Evolutionary conservation across 1,139 yeast species (phyloP).

Genomic region (Arxiozyma telluris): DNA sequence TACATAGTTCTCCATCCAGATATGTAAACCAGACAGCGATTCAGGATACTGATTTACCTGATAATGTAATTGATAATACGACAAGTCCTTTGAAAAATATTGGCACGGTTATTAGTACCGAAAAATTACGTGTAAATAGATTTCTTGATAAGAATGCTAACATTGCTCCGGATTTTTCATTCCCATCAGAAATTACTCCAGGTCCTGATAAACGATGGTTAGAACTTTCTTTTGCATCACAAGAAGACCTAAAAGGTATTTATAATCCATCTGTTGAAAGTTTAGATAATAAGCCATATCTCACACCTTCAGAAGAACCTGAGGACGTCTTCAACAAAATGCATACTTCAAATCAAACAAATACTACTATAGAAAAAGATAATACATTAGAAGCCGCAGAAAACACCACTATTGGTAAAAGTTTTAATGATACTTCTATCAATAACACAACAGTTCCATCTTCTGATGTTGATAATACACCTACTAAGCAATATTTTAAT

Average conservation of each 20-base stretch:
- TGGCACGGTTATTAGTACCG: not conserved
- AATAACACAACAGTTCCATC: not conserved
- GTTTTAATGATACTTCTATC: not conserved
- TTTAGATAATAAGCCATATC: not conserved
- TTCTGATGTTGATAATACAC: constrained; percentile 1
- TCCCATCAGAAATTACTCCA: constrained; percentile 14
- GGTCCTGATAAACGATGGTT: constrained; percentile 13
- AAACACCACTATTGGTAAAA: not conserved
- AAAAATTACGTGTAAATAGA: not conserved
- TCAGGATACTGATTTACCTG: not conserved
- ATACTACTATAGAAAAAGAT: not conserved
- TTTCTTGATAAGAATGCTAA: constrained; percentile 3
- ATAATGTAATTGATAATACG: not conserved
- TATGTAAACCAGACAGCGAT: not conserved
- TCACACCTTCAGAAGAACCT: constrained; percentile 4
- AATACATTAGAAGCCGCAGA: not conserved
- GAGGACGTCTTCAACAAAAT: not conserved
- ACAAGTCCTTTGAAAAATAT: not conserved
- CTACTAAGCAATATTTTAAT: not conserved
- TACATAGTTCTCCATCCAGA: constrained; percentile 8
- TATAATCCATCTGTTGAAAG: constrained; percentile 1
- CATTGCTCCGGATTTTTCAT: constrained; percentile 12
- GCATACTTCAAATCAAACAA: not conserved
- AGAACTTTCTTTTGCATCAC: constrained; percentile 15
- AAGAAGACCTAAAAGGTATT: constrained; percentile 9